Conservation (phyloP, 192 early-diverging fungal species). For the Backusella liffmaniae region DNA sequence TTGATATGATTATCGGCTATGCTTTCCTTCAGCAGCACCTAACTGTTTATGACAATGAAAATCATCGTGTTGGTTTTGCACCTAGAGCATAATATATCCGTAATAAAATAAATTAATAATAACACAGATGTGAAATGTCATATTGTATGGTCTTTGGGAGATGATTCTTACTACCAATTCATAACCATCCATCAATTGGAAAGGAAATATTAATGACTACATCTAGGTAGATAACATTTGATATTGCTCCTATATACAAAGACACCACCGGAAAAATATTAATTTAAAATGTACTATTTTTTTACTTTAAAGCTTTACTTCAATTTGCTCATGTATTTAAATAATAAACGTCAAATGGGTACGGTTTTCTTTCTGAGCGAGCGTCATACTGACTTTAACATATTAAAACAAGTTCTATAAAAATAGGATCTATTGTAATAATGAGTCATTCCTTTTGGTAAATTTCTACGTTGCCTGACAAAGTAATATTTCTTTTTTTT, state of each 20-base stretch:
- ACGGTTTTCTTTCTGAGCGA: background rate
- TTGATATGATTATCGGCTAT: conserved; percentile 31
- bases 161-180: background rate
- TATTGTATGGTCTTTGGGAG: too few species aligned
- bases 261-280: background rate
- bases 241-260: background rate
- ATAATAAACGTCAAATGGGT: background rate
- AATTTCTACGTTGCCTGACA: background rate
- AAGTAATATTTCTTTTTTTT: conserved; percentile 71
- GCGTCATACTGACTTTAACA: background rate
- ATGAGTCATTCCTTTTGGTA: background rate
- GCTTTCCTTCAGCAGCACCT: conserved; percentile 30
- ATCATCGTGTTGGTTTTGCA: conserved; percentile 25
- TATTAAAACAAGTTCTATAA: background rate
- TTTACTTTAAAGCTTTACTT: background rate
- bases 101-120: background rate
- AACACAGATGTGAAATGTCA: background rate
- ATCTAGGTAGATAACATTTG: background rate
- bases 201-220: background rate
- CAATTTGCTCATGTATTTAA: background rate
- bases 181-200: background rate
- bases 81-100: conserved; percentile 8
- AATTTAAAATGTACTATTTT: background rate
- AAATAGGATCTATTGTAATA: background rate
- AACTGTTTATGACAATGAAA: conserved; percentile 31